A percentile compares a stretch with the other conserved stretches of the same genome.
Evolutionary conservation across 257 asterid species (phyloP).

Genomic region (Scutellaria galericulata): DNA sequence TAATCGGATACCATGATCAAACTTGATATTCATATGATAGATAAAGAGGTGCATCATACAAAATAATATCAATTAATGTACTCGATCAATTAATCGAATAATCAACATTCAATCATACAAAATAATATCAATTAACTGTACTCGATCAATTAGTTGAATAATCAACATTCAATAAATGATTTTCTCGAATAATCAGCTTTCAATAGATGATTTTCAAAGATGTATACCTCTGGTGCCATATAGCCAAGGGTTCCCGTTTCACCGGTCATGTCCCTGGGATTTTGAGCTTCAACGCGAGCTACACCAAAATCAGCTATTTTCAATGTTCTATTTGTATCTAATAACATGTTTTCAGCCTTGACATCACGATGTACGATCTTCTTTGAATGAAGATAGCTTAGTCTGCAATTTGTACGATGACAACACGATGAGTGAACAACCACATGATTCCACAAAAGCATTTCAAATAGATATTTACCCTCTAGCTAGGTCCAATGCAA

Average conservation of each 20-base stretch:
- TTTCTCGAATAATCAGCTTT: no score
- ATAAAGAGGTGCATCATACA: no score
- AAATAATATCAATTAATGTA: no score
- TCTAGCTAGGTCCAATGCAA: constrained; percentile 85
- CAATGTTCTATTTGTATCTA: constrained; percentile 59
- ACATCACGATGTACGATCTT: constrained; percentile 96
- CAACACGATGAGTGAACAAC: neutral
- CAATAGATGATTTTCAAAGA: neutral
- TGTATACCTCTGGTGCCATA: constrained; percentile 95
- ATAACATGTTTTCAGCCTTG: constrained; percentile 92
- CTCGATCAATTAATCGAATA: no score
- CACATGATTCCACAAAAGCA: neutral
- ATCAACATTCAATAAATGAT: no score
- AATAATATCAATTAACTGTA: no score
- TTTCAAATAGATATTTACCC: constrained; percentile 54
- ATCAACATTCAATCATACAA: no score
- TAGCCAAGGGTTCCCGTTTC: constrained; percentile 98
- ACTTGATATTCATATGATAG: neutral
- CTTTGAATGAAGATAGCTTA: constrained; percentile 87
- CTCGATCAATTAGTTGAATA: no score
- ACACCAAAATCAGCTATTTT: constrained; percentile 98
- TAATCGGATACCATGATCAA: constrained; percentile 9
- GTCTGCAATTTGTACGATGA: constrained; percentile 45
- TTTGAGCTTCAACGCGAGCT: constrained; percentile 96
- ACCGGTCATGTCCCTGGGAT: constrained; percentile 96